These are phyloP conservation scores for Pythium monospermum DNA, from an alignment of 352 stramenopile genomes.

Conservation along the genomic window DNA sequence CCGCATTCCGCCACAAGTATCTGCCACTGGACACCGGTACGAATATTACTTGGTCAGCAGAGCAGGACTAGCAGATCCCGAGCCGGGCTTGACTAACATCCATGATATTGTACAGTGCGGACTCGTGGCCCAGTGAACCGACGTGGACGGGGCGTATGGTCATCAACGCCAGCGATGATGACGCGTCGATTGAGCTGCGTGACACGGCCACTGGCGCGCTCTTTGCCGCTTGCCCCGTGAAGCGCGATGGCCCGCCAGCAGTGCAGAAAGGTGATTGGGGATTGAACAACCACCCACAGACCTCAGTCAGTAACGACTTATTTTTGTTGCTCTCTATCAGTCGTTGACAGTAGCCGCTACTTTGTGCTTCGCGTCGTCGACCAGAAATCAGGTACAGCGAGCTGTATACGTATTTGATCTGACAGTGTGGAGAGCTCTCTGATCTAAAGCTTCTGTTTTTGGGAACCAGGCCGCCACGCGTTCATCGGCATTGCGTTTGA, in stretches of 20 bases:
- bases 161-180: slow-evolving; percentile 55
- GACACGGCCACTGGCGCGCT: slow-evolving; percentile 45
- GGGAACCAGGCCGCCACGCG: slow-evolving; percentile 70
- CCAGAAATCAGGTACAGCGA: slow-evolving; percentile 55
- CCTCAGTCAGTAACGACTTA: too few species aligned
- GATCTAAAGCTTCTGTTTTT: background rate
- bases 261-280: slow-evolving; percentile 51
- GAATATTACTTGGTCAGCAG: background rate
- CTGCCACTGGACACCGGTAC: slow-evolving; percentile 50
- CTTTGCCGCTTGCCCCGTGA: slow-evolving; percentile 62
- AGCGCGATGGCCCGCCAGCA: slow-evolving; percentile 42
- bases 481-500: slow-evolving; percentile 94
- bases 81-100: background rate
- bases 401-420: slow-evolving; percentile 1
- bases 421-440: background rate
- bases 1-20: slow-evolving; percentile 59
- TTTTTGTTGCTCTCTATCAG: slow-evolving; percentile 20
- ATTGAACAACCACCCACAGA: too few species aligned
- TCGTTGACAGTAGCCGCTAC: slow-evolving; percentile 91
- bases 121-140: slow-evolving; percentile 57
- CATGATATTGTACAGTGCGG: slow-evolving; percentile 27
- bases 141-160: slow-evolving; percentile 58
- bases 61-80: background rate
- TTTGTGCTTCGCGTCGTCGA: slow-evolving; percentile 92
- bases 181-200: slow-evolving; percentile 56